Evolutionary conservation across 2,329 filamentous ascomycete genomes (phyloP), one percentile per base, ranked within the genome.

Genomic region (Colletotrichum gigasporum): DNA sequence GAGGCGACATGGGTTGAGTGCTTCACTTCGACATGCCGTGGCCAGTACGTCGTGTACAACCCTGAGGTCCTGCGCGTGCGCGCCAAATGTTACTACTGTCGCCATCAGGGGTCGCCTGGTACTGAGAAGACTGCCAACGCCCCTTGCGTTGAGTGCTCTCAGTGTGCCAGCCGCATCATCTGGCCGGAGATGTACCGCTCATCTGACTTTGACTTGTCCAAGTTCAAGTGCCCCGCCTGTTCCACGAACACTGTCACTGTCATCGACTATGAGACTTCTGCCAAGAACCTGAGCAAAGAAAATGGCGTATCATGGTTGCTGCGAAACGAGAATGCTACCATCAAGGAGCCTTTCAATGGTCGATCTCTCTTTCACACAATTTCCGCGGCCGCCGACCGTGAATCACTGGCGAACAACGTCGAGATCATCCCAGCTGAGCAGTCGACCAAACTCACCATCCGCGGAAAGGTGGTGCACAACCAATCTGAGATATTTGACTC

Each of bases 41-140:
- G 77, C 2, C 82, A 84, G 69, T 86, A 85, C 67, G 78, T 85
- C 26, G 79, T 85, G 4, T 85, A 85, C 69, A 76, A 80, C 41
- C 69, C 75, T 2, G 70, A 76, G 3, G 67, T 68, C 1, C 73
- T 85, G n/a, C 75, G 73, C 0, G 78, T 82, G 2, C 79, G 78
- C 1, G 68, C 83, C 28, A 85, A 85, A 69, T 85, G 83, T 69
- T 74, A 79, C 69, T 84, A 80, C 70, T 85, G 83, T 67, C 79
- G 82, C 11, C 70, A 75, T 5, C 53, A 55, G 3, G n/a, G 32
- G 3, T 32, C 24, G 16, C 3, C 5, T 22, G 7, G 6, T 8
- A 28, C 67, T 22, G 57, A 65, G 7, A 47, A 54, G 8, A 30
- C 67, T 28, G 67, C 63, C 26, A 52, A 39, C 5, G 77, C 81